Percentiles rank a stretch among this genome's conserved stretches.
Evolutionary conservation across 257 asterid species (phyloP).

Genomic region (Thymus quinquecostatus): DNA sequence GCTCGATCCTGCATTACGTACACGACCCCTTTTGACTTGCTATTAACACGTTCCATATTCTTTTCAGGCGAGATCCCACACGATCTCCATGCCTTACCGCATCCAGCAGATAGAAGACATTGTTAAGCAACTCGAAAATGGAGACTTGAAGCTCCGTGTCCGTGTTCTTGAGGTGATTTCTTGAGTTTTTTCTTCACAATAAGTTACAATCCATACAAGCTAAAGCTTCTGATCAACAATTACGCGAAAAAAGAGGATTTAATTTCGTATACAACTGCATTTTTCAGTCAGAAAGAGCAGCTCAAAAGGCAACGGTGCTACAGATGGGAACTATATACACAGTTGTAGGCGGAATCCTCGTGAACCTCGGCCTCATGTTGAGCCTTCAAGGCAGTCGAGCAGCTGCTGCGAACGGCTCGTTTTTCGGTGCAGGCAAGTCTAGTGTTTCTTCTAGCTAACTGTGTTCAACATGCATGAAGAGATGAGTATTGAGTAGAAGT

Average conservation of each 20-base stretch:
- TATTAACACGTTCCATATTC: neutral
- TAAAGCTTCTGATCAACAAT: neutral
- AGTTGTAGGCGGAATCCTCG: conserved; percentile 67
- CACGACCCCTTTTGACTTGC: neutral
- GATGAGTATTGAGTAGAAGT: neutral
- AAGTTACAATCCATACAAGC: neutral
- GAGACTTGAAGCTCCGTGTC: conserved; percentile 88
- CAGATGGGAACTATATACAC: conserved; percentile 92
- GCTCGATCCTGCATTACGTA: neutral
- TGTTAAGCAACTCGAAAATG: conserved; percentile 77
- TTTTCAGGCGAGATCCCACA: conserved; percentile 66
- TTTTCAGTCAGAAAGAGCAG: conserved; percentile 88
- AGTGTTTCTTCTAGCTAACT: neutral
- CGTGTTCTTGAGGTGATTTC: conserved; percentile 81
- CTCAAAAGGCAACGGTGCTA: conserved; percentile 70
- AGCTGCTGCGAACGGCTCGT: conserved; percentile 58
- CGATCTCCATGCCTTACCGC: conserved; percentile 89
- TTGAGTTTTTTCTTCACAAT: neutral
- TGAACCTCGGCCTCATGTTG: conserved; percentile 66
- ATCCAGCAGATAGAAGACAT: conserved; percentile 78
- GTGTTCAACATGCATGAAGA: neutral
- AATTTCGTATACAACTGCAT: neutral
- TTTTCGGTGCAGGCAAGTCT: conserved; percentile 63
- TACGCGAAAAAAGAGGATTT: neutral
- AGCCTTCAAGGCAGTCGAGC: conserved; percentile 61